phyloP scores from a whole-genome alignment of 257 asterid genomes.

The Jacaranda mimosifolia region DNA sequence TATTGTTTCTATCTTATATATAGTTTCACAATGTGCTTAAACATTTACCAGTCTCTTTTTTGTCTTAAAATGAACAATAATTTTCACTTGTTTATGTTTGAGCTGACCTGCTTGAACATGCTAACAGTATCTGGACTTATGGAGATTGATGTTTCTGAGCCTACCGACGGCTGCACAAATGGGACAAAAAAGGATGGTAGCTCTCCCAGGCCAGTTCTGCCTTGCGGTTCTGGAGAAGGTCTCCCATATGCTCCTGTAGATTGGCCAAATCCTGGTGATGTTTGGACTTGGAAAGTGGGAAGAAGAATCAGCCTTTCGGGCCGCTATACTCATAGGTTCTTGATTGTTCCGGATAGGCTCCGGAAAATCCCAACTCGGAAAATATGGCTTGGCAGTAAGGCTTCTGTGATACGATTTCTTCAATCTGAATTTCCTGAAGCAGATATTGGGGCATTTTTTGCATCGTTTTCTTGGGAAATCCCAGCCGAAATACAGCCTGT shows the following conservation, averaged over 20 bases:
- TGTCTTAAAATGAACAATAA: background rate
- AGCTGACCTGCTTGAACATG: slow-evolving; percentile 1
- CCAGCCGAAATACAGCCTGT: slow-evolving; percentile 29
- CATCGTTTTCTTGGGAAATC: slow-evolving; percentile 52
- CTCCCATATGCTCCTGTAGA: slow-evolving; percentile 56
- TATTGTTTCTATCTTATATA: background rate
- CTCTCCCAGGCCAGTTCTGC: slow-evolving; percentile 32
- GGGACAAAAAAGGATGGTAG: background rate
- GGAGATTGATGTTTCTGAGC: slow-evolving; percentile 24
- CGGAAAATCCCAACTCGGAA: slow-evolving; percentile 44
- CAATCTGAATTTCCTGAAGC: slow-evolving; percentile 43
- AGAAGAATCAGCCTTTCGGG: slow-evolving; percentile 37
- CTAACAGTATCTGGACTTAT: slow-evolving; percentile 1
- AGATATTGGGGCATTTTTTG: slow-evolving; percentile 44
- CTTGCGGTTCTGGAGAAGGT: slow-evolving; percentile 42
- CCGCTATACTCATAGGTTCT: slow-evolving; percentile 37
- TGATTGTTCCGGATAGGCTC: slow-evolving; percentile 49
- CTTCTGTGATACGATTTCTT: slow-evolving; percentile 30
- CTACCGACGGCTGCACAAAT: background rate
- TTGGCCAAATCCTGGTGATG: slow-evolving; percentile 57
- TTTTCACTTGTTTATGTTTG: background rate
- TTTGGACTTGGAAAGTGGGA: slow-evolving; percentile 64
- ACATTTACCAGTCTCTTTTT: background rate
- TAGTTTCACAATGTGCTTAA: background rate
- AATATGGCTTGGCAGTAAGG: slow-evolving; percentile 45